Evolutionary conservation across 176 grass and related monocot species (phyloP).

Genomic region (Musa itinerans): DNA sequence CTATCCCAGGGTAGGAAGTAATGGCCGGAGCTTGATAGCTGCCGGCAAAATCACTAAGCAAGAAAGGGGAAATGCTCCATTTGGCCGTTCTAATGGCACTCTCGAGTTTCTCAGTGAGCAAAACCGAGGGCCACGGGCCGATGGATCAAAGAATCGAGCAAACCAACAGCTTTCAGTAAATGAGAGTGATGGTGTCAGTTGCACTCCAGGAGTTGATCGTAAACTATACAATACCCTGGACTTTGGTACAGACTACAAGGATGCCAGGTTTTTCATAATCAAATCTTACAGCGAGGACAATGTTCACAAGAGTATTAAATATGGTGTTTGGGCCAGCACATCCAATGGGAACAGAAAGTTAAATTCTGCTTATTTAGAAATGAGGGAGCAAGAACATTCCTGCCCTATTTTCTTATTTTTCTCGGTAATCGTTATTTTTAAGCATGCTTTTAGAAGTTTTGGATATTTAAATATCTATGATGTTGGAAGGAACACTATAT

Average conservation of each 20-base stretch:
- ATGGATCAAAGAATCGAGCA: constrained; percentile 46
- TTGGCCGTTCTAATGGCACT: constrained; percentile 56
- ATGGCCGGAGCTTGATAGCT: constrained; percentile 37
- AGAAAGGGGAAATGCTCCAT: constrained; percentile 46
- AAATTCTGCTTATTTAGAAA: constrained; percentile 57
- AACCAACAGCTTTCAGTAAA: constrained; percentile 19
- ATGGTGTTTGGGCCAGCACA: constrained; percentile 97
- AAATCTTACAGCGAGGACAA: constrained; percentile 98
- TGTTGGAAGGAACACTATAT: too few relatives aligned
- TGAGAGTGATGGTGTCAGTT: too few relatives aligned
- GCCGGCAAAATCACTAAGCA: constrained; percentile 44
- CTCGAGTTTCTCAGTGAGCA: constrained; percentile 87
- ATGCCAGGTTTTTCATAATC: constrained; percentile 89
- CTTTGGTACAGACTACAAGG: constrained; percentile 63
- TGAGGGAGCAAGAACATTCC: constrained; percentile 43
- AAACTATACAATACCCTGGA: constrained; percentile 56
- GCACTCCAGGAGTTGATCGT: constrained; percentile 31
- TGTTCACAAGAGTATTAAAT: constrained; percentile 98
- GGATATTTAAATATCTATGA: too few relatives aligned
- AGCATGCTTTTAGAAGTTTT: background rate
- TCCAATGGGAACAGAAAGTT: constrained; percentile 93
- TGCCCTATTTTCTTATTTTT: constrained; percentile 79
- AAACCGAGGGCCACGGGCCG: constrained; percentile 84
- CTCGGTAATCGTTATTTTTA: constrained; percentile 51
- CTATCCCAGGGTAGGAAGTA: constrained; percentile 41